Conservation (phyloP, 75 land plant genomes). For the Pseudotsuga menziesii region DNA sequence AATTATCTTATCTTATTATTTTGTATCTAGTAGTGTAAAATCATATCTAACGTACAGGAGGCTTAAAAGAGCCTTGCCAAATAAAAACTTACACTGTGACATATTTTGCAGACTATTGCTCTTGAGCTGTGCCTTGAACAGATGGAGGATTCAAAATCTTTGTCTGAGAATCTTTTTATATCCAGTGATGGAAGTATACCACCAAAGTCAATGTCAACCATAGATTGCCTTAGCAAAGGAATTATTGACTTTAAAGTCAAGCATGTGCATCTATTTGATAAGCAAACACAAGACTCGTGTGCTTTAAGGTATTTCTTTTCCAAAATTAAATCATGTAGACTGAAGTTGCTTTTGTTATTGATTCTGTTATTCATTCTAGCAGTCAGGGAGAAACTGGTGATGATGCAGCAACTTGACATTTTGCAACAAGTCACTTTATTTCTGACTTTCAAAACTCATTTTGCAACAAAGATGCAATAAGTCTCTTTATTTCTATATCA, state of each 20-base stretch:
- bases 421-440: neutral
- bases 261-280: neutral
- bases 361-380: neutral
- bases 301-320: neutral
- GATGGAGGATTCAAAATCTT: neutral
- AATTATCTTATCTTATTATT: no score
- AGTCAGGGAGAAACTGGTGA: neutral
- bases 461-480: neutral
- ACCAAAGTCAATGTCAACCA: slow-evolving; percentile 9
- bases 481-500: neutral
- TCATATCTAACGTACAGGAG: neutral
- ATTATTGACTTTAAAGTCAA: neutral
- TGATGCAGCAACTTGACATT: neutral
- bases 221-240: neutral
- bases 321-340: neutral
- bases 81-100: slow-evolving; percentile 1
- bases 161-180: neutral
- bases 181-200: neutral
- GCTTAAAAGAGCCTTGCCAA: neutral
- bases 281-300: neutral
- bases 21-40: neutral
- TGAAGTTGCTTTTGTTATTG: neutral
- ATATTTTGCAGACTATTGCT: slow-evolving; percentile 5
- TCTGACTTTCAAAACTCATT: neutral
- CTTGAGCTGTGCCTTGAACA: slow-evolving; percentile 5